These are phyloP conservation scores for Hortiboletus flavorubellus DNA, from an alignment of 768 basidiomycete species.

Conservation along the genomic window DNA sequence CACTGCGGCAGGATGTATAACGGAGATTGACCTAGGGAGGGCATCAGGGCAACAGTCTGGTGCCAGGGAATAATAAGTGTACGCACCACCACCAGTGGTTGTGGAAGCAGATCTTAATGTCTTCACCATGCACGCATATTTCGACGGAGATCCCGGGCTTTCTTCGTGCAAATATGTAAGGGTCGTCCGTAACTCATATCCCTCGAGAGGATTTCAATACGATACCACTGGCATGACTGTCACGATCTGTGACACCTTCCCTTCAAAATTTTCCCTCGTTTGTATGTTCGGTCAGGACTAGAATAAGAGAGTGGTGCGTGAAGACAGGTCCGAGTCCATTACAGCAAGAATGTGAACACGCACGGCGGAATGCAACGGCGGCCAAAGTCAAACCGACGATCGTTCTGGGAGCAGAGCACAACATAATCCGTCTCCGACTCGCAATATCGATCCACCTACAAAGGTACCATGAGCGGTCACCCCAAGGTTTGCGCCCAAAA, in stretches of 20 bases:
- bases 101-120: no score
- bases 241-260: not conserved
- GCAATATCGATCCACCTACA: conserved; percentile 56
- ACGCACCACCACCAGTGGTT: no score
- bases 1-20: no score
- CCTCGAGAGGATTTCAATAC: no score
- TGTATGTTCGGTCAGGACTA: conserved; percentile 59
- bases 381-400: conserved; percentile 60
- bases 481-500: not conserved
- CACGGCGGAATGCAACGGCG: conserved; percentile 57
- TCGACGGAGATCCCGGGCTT: no score
- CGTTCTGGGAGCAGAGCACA: conserved; percentile 73
- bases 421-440: conserved; percentile 67
- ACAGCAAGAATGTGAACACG: not conserved
- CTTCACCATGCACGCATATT: no score
- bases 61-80: no score
- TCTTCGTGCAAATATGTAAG: no score
- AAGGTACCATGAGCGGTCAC: not conserved
- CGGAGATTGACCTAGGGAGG: no score
- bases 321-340: not conserved
- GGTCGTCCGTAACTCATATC: no score
- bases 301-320: not conserved
- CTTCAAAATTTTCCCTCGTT: conserved; percentile 20
- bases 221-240: no score
- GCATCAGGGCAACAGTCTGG: no score